Evolutionary conservation across 805 yeast genomes (phyloP).

Genomic region (Metschnikowia drakensbergensis): DNA sequence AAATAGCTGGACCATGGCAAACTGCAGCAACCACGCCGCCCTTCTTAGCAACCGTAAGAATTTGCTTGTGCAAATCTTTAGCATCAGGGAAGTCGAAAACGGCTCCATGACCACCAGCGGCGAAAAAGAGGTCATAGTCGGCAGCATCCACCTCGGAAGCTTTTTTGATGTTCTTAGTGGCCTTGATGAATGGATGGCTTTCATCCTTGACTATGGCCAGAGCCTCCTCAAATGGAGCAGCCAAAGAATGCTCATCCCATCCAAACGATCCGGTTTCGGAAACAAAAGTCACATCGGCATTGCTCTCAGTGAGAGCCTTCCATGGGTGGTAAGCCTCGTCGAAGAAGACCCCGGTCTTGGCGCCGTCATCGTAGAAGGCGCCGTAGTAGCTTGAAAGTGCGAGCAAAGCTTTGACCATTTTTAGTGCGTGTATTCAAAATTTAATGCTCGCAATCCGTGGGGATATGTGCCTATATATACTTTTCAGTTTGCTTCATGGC

Average conservation of each 20-base stretch:
- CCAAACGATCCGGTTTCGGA: constrained; percentile 58
- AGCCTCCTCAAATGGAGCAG: constrained; percentile 41
- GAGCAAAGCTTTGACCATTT: constrained; percentile 37
- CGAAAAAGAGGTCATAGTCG: constrained; percentile 53
- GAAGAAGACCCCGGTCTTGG: constrained; percentile 58
- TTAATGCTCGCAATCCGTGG: background rate
- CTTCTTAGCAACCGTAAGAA: constrained; percentile 43
- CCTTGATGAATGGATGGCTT: constrained; percentile 35
- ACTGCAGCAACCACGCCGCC: constrained; percentile 62
- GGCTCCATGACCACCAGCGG: constrained; percentile 67
- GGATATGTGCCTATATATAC: background rate
- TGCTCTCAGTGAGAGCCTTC: constrained; percentile 43
- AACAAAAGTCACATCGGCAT: constrained; percentile 51
- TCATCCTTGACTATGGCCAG: constrained; percentile 33
- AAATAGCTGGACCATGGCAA: constrained; percentile 65
- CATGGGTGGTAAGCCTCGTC: constrained; percentile 61
- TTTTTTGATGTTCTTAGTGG: constrained; percentile 39
- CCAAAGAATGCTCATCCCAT: constrained; percentile 54
- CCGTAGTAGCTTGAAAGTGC: constrained; percentile 43
- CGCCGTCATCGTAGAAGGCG: constrained; percentile 52
- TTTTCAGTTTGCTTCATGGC: background rate
- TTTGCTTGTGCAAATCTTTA: constrained; percentile 41
- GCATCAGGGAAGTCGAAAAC: constrained; percentile 56
- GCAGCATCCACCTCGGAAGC: constrained; percentile 46
- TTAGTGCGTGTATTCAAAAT: background rate